These are phyloP conservation scores for Rhodotorula sp. DNA, from an alignment of 1,284 basidiomycete species.

Conservation along the genomic window DNA sequence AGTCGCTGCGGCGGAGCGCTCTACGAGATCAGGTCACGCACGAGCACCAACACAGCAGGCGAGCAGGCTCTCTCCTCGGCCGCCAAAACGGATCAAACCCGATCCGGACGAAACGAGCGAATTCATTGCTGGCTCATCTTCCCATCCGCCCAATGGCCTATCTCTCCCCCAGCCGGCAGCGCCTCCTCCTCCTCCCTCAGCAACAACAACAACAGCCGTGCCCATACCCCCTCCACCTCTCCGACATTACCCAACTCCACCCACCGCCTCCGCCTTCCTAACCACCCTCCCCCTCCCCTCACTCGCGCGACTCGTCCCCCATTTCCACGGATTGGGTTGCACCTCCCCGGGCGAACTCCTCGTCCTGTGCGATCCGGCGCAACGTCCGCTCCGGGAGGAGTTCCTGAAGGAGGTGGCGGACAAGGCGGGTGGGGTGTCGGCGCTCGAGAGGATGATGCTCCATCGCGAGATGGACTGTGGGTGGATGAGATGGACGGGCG, in stretches of 20 bases:
- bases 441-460: slow-evolving; percentile 22
- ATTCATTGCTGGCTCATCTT: neutral
- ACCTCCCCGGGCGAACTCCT: slow-evolving; percentile 14
- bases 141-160: neutral
- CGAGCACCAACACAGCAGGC: no score
- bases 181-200: slow-evolving; percentile 17
- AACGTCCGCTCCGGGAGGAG: neutral
- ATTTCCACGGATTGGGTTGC: slow-evolving; percentile 22
- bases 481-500: neutral
- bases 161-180: neutral
- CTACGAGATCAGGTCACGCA: no score
- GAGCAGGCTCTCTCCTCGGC: neutral
- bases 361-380: slow-evolving; percentile 4
- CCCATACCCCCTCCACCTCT: neutral
- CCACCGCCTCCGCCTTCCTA: slow-evolving; percentile 17
- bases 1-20: no score
- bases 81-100: neutral
- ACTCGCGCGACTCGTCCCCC: slow-evolving; percentile 20
- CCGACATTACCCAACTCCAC: neutral
- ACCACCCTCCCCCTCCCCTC: slow-evolving; percentile 28
- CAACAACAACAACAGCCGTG: neutral
- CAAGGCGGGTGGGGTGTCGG: neutral
- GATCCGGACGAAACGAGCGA: neutral
- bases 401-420: neutral
- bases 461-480: slow-evolving; percentile 16